These are phyloP conservation scores for Verticillium dahliae DNA, from an alignment of 2,329 filamentous ascomycete genomes.

Conservation along the genomic window DNA sequence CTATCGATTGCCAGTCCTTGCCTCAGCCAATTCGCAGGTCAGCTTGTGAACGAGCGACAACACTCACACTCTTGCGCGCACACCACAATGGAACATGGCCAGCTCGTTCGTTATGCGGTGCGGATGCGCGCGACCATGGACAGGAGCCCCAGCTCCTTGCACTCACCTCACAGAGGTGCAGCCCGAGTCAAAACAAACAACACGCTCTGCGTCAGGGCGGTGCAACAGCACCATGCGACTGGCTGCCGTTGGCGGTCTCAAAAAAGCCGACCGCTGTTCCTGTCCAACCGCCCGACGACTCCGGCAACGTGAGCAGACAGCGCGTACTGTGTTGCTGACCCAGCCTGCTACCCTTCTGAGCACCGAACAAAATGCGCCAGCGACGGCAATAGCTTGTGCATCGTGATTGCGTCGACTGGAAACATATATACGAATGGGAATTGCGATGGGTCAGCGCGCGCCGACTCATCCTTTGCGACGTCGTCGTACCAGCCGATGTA, in stretches of 20 bases:
- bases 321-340: neutral
- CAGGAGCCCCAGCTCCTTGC: neutral
- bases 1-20: neutral
- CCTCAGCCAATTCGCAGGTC: neutral
- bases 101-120: neutral
- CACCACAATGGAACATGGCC: neutral
- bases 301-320: neutral
- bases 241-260: conserved; percentile 5
- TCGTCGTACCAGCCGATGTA: neutral
- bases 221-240: conserved; percentile 7
- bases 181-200: neutral
- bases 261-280: neutral
- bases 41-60: neutral
- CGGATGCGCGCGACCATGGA: neutral
- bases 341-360: neutral
- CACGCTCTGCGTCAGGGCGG: neutral
- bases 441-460: neutral
- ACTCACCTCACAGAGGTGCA: neutral
- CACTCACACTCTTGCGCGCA: neutral
- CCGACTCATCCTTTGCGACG: neutral
- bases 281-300: neutral
- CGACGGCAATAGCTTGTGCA: too few relatives aligned
- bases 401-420: neutral
- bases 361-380: too few relatives aligned
- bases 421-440: neutral